These are phyloP conservation scores for Cruciata laevipes DNA, from an alignment of 257 asterid species.

Conservation along the genomic window DNA sequence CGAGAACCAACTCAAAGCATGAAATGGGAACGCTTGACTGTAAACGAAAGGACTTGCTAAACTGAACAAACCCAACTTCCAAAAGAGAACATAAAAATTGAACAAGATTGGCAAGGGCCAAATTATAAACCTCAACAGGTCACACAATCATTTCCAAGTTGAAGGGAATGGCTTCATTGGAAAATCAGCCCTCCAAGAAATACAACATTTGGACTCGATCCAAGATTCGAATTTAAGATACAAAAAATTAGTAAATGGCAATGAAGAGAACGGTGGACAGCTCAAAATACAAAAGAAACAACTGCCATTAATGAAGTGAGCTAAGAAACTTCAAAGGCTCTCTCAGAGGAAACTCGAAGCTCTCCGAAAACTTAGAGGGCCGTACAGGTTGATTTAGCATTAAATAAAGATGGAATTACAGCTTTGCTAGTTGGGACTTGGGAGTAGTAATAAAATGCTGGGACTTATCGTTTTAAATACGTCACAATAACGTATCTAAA, in stretches of 20 bases:
- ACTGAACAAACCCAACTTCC: neutral
- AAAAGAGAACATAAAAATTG: neutral
- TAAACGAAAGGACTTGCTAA: neutral
- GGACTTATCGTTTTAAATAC: too few relatives aligned
- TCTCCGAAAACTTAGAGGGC: conserved; percentile 8
- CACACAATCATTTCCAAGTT: conserved; percentile 23
- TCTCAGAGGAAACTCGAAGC: neutral
- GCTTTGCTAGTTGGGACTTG: too few relatives aligned
- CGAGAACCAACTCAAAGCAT: neutral
- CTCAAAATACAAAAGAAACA: neutral
- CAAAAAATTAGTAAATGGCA: neutral
- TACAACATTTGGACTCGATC: conserved; percentile 20
- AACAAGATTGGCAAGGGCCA: neutral
- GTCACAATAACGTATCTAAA: too few relatives aligned
- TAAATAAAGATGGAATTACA: neutral
- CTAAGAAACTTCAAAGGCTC: neutral
- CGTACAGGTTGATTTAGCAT: conserved; percentile 16
- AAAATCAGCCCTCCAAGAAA: neutral
- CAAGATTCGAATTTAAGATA: conserved; percentile 29
- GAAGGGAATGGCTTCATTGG: neutral
- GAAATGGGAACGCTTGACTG: neutral
- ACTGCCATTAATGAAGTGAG: neutral
- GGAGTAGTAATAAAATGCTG: too few relatives aligned
- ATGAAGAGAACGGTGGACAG: neutral
- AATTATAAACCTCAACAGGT: neutral